Conservation (phyloP, 1,139 yeast genomes). For the Kluyveromyces marxianus region DNA sequence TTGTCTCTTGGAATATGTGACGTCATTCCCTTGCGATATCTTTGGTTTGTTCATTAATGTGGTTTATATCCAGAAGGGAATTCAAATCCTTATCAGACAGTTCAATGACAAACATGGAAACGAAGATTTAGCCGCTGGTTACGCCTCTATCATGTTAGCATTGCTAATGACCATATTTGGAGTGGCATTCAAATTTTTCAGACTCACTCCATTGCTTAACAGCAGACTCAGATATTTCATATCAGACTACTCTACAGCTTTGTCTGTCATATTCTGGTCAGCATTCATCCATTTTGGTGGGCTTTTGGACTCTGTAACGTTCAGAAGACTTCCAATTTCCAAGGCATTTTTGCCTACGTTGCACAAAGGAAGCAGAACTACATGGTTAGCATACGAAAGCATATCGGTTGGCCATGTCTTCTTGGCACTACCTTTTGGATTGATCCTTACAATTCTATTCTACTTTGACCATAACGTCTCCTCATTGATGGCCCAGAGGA, state of each 20-base stretch:
- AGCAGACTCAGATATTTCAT: conserved; percentile 59
- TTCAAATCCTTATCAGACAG: conserved; percentile 70
- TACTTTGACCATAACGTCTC: conserved; percentile 95
- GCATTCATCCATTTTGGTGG: conserved; percentile 92
- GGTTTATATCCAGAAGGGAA: conserved; percentile 87
- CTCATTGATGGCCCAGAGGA: conserved; percentile 82
- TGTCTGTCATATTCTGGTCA: conserved; percentile 79
- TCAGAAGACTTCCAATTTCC: conserved; percentile 64
- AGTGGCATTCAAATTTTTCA: conserved; percentile 52
- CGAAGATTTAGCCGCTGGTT: conserved; percentile 51
- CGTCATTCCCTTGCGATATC: conserved; percentile 82
- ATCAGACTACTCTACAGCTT: conserved; percentile 80
- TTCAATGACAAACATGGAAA: conserved; percentile 36
- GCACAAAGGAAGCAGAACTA: conserved; percentile 21
- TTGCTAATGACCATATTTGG: conserved; percentile 72
- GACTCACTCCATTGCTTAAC: conserved; percentile 51
- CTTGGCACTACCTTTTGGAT: conserved; percentile 86
- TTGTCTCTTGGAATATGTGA: conserved; percentile 61
- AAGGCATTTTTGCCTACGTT: conserved; percentile 73
- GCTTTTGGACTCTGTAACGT: conserved; percentile 42
- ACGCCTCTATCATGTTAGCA: conserved; percentile 67
- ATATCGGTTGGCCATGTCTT: conserved; percentile 69
- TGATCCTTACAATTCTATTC: conserved; percentile 72
- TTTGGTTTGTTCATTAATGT: conserved; percentile 88
- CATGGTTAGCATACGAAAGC: conserved; percentile 50